Base-by-base conservation (phyloP, 1,139 yeast species). In the Kurtzmaniella quercitrusa region DNA sequence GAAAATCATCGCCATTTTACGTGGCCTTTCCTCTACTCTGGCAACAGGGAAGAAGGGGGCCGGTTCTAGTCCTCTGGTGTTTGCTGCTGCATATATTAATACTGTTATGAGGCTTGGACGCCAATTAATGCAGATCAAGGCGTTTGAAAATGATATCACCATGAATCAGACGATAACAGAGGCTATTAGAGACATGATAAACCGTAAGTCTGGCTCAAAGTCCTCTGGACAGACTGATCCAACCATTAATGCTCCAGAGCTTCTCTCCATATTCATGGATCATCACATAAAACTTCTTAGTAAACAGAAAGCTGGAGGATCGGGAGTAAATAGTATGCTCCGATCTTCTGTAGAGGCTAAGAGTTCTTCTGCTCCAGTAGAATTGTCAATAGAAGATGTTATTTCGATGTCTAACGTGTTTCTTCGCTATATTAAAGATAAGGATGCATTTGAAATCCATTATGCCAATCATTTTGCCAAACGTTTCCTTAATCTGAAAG, bases 391-490 rank as follows among this genome's bases (percentile, higher is more conserved):
- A 1, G 89, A 83, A 47, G 72, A 65, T 1, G 67, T 79, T 9
- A 64, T 89, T 39, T 71, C 70, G 40, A 75, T 77, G 38, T 76
- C 90, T 0, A 72, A 85, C 10, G 63, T 71, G 31, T 72, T 93
- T 38, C 82, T 90, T 55, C 70, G 84, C 45, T 82, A 79, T 53
- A 73, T 93, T 37, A 74, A 79, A 43, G 97, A 93, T 54, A 91
- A 89, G 58, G 98, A 93, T 62, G 70, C 88, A 34, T 93, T 93
- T 63, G 96, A 89, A 60, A 82, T 79, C 29, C 83, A 85, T 50
- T 93, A 89, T 63, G 91, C 91, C 53, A 86, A 85, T 44, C 96
- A 89, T 65, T 74, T 93, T 50, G 97, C 98, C 1, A 89, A 88
- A 58, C 70, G 98, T 47, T 71, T 93, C 44, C 82, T 87, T 46